Evolutionary conservation across 352 stramenopile genomes (phyloP).

Genomic region (Pythium dissotocum): DNA sequence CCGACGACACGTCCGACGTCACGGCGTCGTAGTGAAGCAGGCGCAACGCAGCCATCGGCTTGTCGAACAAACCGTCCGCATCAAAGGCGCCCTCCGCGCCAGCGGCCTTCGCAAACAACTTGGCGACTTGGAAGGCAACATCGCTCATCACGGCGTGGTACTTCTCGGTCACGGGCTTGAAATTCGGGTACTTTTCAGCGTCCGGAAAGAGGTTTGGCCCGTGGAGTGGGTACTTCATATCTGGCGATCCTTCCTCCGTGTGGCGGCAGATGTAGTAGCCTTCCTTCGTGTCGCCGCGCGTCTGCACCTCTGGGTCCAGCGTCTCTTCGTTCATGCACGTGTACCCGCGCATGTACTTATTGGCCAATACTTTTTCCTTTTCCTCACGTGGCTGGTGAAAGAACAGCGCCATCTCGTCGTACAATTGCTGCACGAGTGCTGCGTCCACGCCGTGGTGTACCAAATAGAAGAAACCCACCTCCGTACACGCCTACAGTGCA

Average conservation of each 20-base stretch:
- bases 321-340: constrained; percentile 75
- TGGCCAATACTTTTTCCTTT: constrained; percentile 64
- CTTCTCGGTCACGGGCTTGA: constrained; percentile 47
- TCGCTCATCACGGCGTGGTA: constrained; percentile 57
- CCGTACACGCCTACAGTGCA: constrained; percentile 39
- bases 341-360: constrained; percentile 75
- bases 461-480: constrained; percentile 78
- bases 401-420: constrained; percentile 62
- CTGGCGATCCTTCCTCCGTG: constrained; percentile 46
- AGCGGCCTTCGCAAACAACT: constrained; percentile 58
- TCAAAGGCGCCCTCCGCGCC: constrained; percentile 53
- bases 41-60: constrained; percentile 79
- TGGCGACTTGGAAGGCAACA: constrained; percentile 50
- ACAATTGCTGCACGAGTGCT: constrained; percentile 43
- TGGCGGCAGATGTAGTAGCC: constrained; percentile 80
- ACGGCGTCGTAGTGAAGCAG: constrained; percentile 74
- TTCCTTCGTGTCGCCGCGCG: constrained; percentile 68
- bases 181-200: constrained; percentile 38
- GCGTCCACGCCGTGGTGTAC: constrained; percentile 46
- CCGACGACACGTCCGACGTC: constrained; percentile 54
- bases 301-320: constrained; percentile 60
- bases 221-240: constrained; percentile 63
- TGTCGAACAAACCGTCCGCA: constrained; percentile 59
- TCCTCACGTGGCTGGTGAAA: constrained; percentile 49
- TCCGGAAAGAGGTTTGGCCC: constrained; percentile 69